phyloP scores from a whole-genome alignment of 148 eudicot genomes.

The Rhododendron vialii region DNA sequence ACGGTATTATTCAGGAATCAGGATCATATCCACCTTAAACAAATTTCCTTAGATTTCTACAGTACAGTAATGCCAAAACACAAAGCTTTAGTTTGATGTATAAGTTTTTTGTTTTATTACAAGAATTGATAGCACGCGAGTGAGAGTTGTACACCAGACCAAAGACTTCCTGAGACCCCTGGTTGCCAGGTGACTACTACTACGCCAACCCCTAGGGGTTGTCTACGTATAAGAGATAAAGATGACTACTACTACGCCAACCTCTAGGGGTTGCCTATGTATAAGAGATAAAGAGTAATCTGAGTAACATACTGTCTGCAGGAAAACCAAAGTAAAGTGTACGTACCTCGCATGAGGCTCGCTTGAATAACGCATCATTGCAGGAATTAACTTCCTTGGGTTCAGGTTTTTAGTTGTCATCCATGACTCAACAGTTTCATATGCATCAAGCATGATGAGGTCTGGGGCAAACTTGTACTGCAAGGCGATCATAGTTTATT shows the following conservation, averaged over 20 bases:
- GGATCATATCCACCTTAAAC: background rate
- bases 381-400: constrained; percentile 94
- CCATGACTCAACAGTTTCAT: constrained; percentile 99
- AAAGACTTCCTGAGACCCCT: background rate
- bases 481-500: constrained; percentile 17
- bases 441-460: constrained; percentile 98
- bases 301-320: background rate
- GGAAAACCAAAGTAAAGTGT: background rate
- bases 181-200: background rate
- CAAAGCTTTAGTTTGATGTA: background rate
- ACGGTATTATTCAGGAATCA: background rate
- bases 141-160: background rate
- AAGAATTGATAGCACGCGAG: background rate
- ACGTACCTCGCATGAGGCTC: constrained; percentile 96
- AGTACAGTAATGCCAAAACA: background rate
- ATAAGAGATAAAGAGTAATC: background rate
- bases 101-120: background rate
- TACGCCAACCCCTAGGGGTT: no score
- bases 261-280: background rate
- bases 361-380: constrained; percentile 98
- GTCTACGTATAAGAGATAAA: no score
- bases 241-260: background rate
- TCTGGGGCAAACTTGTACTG: constrained; percentile 99
- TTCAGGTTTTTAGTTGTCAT: constrained; percentile 79
- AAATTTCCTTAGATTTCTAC: background rate